Percentiles rank a stretch among this genome's conserved stretches.
phyloP scores from a whole-genome alignment of 129 eudicot genomes.

The Chrysanthemum lavandulifolium region DNA sequence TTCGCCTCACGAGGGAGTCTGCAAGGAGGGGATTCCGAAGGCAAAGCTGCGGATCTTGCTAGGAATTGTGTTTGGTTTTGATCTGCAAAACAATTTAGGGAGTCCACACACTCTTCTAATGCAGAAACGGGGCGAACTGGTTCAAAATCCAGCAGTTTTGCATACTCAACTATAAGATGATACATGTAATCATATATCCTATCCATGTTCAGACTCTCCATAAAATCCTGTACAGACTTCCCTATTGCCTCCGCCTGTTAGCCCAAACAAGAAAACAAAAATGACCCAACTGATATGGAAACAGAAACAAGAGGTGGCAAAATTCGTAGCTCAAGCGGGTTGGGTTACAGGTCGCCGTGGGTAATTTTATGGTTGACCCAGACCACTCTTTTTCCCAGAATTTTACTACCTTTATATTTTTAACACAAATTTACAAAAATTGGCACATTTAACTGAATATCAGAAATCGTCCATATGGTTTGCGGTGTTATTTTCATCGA shows the following conservation, averaged over 20 bases:
- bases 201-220: conserved; percentile 65
- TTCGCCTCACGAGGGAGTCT: conserved; percentile 36
- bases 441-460: no score
- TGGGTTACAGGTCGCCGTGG: neutral
- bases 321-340: neutral
- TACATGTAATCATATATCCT: conserved; percentile 81
- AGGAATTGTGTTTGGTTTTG: conserved; percentile 50
- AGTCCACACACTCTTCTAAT: conserved; percentile 55
- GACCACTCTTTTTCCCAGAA: neutral
- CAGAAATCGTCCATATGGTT: no score
- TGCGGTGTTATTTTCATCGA: no score
- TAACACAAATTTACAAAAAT: no score
- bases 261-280: neutral
- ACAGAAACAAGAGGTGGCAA: neutral
- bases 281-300: neutral
- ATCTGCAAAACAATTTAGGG: conserved; percentile 77
- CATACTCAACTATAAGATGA: conserved; percentile 60
- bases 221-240: conserved; percentile 57
- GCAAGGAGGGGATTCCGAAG: conserved; percentile 65
- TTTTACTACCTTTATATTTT: no score
- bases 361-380: neutral
- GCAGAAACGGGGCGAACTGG: conserved; percentile 62
- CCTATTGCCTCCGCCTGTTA: conserved; percentile 79
- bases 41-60: conserved; percentile 47
- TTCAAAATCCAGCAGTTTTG: conserved; percentile 62